A percentile compares a stretch with the other conserved stretches of the same genome.
These are phyloP conservation scores for Phyllosticta paracitricarpa DNA, from an alignment of 2,329 filamentous ascomycete species.

Conservation along the genomic window DNA sequence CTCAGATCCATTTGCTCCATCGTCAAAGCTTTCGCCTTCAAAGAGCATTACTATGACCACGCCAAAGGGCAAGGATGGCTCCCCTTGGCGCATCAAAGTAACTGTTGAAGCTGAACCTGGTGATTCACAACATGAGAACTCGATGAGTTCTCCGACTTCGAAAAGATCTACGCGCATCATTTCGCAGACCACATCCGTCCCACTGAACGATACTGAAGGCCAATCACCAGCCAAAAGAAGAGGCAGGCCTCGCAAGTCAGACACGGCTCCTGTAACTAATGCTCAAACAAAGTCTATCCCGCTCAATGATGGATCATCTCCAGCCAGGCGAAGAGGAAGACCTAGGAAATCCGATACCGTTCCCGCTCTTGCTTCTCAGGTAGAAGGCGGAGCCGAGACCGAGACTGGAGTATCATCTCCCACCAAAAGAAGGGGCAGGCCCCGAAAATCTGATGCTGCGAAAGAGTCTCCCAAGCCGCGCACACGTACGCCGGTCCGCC, in stretches of 20 bases:
- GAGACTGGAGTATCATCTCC: conserved; percentile 11
- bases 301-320: conserved; percentile 24
- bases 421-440: conserved; percentile 15
- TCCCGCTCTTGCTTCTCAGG: not conserved
- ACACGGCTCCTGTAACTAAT: conserved; percentile 14
- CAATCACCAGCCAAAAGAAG: conserved; percentile 27
- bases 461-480: conserved; percentile 14
- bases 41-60: conserved; percentile 38
- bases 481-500: conserved; percentile 19
- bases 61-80: conserved; percentile 26
- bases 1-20: conserved; percentile 17
- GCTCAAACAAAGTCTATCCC: conserved; percentile 17
- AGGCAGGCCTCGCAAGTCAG: conserved; percentile 28
- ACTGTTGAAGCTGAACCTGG: conserved; percentile 39
- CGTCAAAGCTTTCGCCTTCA: conserved; percentile 32
- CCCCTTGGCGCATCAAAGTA: conserved; percentile 41
- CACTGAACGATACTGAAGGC: conserved; percentile 30
- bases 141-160: conserved; percentile 19
- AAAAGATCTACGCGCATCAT: conserved; percentile 20
- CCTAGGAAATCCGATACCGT: conserved; percentile 15
- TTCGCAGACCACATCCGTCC: conserved; percentile 28
- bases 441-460: not conserved
- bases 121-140: conserved; percentile 22
- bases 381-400: not conserved
- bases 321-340: conserved; percentile 19